Percentiles rank a stretch among this genome's conserved stretches.
Evolutionary conservation across 352 stramenopile species (phyloP).

Genomic region (Nothophytophthora sp.): DNA sequence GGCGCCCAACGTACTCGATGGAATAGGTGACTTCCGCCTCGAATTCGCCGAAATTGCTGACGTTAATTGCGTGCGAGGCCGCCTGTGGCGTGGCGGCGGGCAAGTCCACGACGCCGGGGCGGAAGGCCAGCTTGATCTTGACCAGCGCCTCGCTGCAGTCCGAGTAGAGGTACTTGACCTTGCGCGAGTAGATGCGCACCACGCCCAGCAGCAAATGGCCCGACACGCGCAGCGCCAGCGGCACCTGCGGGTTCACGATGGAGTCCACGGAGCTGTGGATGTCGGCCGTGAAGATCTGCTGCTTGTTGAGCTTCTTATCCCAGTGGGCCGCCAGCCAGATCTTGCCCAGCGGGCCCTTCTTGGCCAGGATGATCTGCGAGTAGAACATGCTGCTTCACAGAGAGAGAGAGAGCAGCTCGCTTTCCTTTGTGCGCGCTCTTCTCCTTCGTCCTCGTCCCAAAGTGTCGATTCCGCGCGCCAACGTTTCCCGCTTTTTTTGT

Average conservation of each 20-base stretch:
- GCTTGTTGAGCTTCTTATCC: slow-evolving; percentile 99
- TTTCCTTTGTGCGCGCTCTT: not conserved
- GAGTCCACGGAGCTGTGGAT: slow-evolving; percentile 96
- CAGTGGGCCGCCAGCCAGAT: slow-evolving; percentile 99
- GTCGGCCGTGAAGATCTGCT: slow-evolving; percentile 98
- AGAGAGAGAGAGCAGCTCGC: no score
- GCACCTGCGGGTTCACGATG: slow-evolving; percentile 97
- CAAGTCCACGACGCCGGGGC: slow-evolving; percentile 79
- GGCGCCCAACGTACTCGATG: slow-evolving; percentile 60
- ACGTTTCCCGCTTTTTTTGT: not conserved
- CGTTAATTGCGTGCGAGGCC: slow-evolving; percentile 79
- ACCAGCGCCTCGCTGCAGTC: slow-evolving; percentile 99
- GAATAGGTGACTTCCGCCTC: slow-evolving; percentile 84
- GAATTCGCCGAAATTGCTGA: slow-evolving; percentile 86
- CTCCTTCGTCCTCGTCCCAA: no score
- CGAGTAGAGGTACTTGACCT: slow-evolving; percentile 98
- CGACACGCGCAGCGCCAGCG: slow-evolving; percentile 96
- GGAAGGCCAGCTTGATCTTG: slow-evolving; percentile 99
- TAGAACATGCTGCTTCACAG: slow-evolving; percentile 98
- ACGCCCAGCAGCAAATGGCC: slow-evolving; percentile 98
- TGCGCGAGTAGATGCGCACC: slow-evolving; percentile 98
- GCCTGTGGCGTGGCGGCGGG: slow-evolving; percentile 65
- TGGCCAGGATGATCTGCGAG: slow-evolving; percentile 98
- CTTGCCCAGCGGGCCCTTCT: slow-evolving; percentile 98
- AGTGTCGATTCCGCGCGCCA: no score